Base-by-base conservation (phyloP, 164 flowering plant species). In the Cinnamomum chago region DNA sequence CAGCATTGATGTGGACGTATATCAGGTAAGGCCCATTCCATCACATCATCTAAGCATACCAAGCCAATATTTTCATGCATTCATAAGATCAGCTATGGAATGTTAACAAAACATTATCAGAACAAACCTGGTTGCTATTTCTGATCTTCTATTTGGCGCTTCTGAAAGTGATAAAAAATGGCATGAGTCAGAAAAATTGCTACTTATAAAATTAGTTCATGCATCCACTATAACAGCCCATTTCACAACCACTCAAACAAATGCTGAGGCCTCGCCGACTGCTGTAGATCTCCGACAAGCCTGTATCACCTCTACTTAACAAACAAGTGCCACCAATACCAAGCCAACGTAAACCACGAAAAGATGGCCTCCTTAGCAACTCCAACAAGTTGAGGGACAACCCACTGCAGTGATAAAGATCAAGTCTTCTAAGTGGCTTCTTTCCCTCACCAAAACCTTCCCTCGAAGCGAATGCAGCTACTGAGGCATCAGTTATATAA, bases 211-310 rank as follows among this genome's bases (percentile, higher is more conserved):
- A 33, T 23, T 30, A 72, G 47, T 40, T 23, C 12, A 35, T 27
- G 30, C 89, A 86, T 12, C 85, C 88, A 76, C 81, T 84, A 51
- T 74, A 77, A 62, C 86, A 87, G 51, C 88, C 86, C 78, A 87
- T 73, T 77, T 87, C 86, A 70, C 88, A 87, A 58, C 85, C 89
- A 52, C 74, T 83, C 62, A 73, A 70, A 70, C 89, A 86, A 7
- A 85, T 2, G 4, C 81, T 83, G 73, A 86, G 76, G 84, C 85
- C 81, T 6, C 84, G 84, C 24, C 85, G 72, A 52, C 68, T 67
- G 23, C 23, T 9, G 22, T 35, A 72, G 40, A 79, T 72, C 58
- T 52, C 75, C 13, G 25, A 27, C 0, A 77, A 70, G 12, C 47
- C 50, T 13, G 64, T 67, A 58, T 75, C 50, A 66, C 72, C 75